A percentile compares a stretch with the other conserved stretches of the same genome.
Evolutionary conservation across 352 stramenopile genomes (phyloP).

Genomic region (Phytophthora pinifolia): DNA sequence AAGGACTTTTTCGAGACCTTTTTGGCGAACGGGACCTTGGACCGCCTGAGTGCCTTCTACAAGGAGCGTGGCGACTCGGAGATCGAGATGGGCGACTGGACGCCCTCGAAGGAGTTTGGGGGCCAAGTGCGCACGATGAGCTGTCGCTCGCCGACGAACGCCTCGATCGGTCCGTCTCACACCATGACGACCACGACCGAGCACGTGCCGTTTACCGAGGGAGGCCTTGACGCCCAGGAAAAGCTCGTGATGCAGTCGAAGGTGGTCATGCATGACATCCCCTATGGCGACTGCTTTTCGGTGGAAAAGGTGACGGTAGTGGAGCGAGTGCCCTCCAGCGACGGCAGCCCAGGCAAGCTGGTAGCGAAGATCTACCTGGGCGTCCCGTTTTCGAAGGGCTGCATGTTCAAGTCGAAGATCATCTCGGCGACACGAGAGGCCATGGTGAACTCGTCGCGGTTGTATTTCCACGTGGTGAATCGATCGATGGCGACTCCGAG

Average conservation of each 20-base stretch:
- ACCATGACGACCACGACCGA: slow-evolving; percentile 86
- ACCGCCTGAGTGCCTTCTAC: slow-evolving; percentile 60
- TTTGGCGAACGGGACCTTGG: slow-evolving; percentile 50
- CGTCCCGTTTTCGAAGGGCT: slow-evolving; percentile 87
- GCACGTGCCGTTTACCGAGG: slow-evolving; percentile 52
- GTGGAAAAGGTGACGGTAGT: slow-evolving; percentile 71
- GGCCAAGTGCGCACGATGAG: slow-evolving; percentile 64
- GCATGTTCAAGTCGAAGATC: slow-evolving; percentile 91
- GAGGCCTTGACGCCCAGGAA: slow-evolving; percentile 36
- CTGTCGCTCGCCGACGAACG: slow-evolving; percentile 77
- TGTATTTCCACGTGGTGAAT: slow-evolving; percentile 69
- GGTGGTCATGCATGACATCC: slow-evolving; percentile 80
- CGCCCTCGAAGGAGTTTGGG: slow-evolving; percentile 60
- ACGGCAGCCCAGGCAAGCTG: slow-evolving; percentile 35
- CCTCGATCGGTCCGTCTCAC: slow-evolving; percentile 75
- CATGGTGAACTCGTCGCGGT: slow-evolving; percentile 48
- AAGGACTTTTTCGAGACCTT: slow-evolving; percentile 71
- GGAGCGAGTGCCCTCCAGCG: slow-evolving; percentile 42
- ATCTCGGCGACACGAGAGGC: slow-evolving; percentile 76
- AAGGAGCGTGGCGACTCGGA: slow-evolving; percentile 77
- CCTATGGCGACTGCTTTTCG: slow-evolving; percentile 85
- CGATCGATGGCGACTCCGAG: slow-evolving; percentile 36
- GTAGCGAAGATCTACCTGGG: slow-evolving; percentile 69
- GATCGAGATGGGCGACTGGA: slow-evolving; percentile 70
- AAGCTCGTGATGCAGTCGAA: slow-evolving; percentile 65